Evolutionary conservation across 2,329 filamentous ascomycete genomes (phyloP).

Genomic region (Lachnellula suecica): DNA sequence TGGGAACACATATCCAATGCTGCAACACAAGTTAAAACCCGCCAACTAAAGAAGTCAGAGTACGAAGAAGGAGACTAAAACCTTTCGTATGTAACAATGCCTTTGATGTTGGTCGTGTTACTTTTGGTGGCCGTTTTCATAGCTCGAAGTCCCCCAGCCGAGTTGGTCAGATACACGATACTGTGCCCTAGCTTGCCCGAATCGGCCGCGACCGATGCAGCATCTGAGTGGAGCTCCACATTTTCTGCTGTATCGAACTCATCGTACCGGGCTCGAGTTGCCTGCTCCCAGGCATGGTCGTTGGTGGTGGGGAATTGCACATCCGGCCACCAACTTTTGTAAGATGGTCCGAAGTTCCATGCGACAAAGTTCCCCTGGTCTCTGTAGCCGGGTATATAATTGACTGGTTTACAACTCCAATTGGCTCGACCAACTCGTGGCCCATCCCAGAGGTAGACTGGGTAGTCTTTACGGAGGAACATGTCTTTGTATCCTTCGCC

Average conservation of each 20-base stretch:
- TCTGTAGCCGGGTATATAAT: slow-evolving; percentile 8
- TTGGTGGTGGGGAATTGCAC: slow-evolving; percentile 10
- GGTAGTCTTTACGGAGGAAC: slow-evolving; percentile 13
- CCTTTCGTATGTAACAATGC: slow-evolving; percentile 14
- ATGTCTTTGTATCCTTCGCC: slow-evolving; percentile 18
- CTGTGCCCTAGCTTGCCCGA: slow-evolving; percentile 7
- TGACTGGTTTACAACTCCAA: slow-evolving; percentile 6
- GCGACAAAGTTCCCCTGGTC: slow-evolving; percentile 13
- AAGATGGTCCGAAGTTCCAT: slow-evolving; percentile 16
- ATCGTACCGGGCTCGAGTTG: slow-evolving; percentile 10
- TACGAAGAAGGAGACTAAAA: no score
- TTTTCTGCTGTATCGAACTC: slow-evolving; percentile 14
- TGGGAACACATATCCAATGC: slow-evolving; percentile 13
- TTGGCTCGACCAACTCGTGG: slow-evolving; percentile 15
- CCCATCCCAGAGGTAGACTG: slow-evolving; percentile 15
- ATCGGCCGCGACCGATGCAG: slow-evolving; percentile 11
- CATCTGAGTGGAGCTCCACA: slow-evolving; percentile 6
- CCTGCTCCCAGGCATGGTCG: slow-evolving; percentile 10
- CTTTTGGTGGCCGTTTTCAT: slow-evolving; percentile 4
- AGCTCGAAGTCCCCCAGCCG: slow-evolving; percentile 12
- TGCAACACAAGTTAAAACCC: no score
- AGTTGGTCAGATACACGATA: slow-evolving; percentile 16
- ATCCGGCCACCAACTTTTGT: slow-evolving; percentile 11
- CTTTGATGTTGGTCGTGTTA: slow-evolving; percentile 13
- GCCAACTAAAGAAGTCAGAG: no score